Percentiles rank a stretch among this genome's conserved stretches.
Evolutionary conservation across 495 filamentous ascomycete genomes (phyloP).

Genomic region (Penicilliopsis zonata): DNA sequence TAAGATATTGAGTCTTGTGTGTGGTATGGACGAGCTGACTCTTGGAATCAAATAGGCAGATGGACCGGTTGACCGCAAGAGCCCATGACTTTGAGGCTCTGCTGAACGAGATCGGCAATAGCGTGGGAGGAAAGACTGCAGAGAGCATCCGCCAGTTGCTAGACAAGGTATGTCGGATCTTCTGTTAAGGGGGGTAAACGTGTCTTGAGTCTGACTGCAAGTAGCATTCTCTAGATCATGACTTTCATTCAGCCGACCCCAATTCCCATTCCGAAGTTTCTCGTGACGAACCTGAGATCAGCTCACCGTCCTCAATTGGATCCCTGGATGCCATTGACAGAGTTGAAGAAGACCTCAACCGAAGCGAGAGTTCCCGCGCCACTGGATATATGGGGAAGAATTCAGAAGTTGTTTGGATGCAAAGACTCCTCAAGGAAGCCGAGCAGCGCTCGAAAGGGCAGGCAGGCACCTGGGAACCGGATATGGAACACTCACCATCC

Average conservation of each 20-base stretch:
- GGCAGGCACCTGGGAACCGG: constrained; percentile 19
- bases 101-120: constrained; percentile 23
- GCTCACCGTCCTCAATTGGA: constrained; percentile 40
- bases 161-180: constrained; percentile 33
- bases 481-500: constrained; percentile 7
- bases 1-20: constrained; percentile 12
- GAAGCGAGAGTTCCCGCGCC: constrained; percentile 31
- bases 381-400: constrained; percentile 57
- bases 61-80: constrained; percentile 32
- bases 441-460: constrained; percentile 21
- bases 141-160: constrained; percentile 26
- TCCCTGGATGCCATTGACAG: constrained; percentile 49
- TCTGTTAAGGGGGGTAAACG: too few species aligned
- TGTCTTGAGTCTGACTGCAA: background rate
- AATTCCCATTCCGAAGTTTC: constrained; percentile 21
- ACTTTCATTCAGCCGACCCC: constrained; percentile 16
- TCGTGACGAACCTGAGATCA: constrained; percentile 13
- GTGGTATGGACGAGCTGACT: constrained; percentile 7
- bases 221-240: constrained; percentile 10
- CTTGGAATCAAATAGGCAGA: constrained; percentile 16
- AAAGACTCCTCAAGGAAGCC: constrained; percentile 28
- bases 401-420: constrained; percentile 54
- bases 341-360: constrained; percentile 49
- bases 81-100: constrained; percentile 37
- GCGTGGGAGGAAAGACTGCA: constrained; percentile 21